A percentile compares a stretch with the other conserved stretches of the same genome.
Evolutionary conservation across 352 stramenopile species (phyloP).

Genomic region (Pythium rishiriense): DNA sequence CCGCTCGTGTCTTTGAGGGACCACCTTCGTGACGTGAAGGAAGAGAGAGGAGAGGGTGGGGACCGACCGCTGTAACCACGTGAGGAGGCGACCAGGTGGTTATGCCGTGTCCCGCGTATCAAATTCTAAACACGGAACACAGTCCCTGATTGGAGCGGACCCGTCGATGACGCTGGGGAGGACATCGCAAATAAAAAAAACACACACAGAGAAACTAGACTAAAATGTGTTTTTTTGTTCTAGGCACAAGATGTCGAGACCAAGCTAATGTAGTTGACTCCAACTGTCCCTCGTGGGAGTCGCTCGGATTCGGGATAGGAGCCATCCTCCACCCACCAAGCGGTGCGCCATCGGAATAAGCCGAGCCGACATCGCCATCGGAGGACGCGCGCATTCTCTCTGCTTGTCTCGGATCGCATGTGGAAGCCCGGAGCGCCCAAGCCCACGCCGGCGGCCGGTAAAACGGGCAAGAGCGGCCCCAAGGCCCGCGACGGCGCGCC

Average conservation of each 20-base stretch:
- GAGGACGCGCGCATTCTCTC: too few relatives aligned
- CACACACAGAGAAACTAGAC: background rate
- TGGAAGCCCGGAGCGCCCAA: conserved; percentile 55
- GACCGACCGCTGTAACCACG: conserved; percentile 7
- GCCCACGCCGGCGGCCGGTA: conserved; percentile 22
- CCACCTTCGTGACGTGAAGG: conserved; percentile 28
- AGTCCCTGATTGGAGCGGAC: conserved; percentile 19
- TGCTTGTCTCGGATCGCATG: too few relatives aligned
- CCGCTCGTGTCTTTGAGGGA: conserved; percentile 1
- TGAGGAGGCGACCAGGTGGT: conserved; percentile 14
- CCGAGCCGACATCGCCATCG: background rate
- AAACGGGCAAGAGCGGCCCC: conserved; percentile 5
- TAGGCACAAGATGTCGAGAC: background rate
- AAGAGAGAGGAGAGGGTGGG: conserved; percentile 19
- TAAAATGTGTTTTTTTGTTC: conserved; percentile 1
- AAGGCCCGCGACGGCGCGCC: conserved; percentile 17
- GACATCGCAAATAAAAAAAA: background rate
- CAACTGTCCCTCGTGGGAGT: conserved; percentile 20
- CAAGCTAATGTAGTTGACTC: conserved; percentile 1
- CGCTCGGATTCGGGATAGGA: conserved; percentile 14
- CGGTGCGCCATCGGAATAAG: conserved; percentile 3
- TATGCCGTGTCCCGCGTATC: conserved; percentile 26
- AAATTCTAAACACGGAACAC: conserved; percentile 4
- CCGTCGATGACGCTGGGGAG: conserved; percentile 12
- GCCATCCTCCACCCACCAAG: conserved; percentile 36